Percentiles rank a stretch among this genome's conserved stretches.
phyloP scores from a whole-genome alignment of 2,329 filamentous ascomycete genomes.

The Esteya vermicola region DNA sequence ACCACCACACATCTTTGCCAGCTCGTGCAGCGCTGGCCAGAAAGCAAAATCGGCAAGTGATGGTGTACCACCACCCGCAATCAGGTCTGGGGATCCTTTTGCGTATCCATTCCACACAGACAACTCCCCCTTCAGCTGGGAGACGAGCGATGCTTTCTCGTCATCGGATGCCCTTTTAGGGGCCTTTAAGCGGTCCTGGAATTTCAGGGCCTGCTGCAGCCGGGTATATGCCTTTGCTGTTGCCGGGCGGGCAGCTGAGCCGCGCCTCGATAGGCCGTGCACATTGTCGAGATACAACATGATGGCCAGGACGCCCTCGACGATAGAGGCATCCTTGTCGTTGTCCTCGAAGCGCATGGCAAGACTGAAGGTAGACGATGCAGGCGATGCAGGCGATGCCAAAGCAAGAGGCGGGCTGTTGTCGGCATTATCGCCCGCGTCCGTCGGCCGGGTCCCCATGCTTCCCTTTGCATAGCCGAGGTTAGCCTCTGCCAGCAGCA shows the following conservation, averaged over 20 bases:
- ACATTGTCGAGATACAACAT: conserved; percentile 47
- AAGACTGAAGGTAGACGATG: no score
- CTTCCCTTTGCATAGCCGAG: conserved; percentile 32
- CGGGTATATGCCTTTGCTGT: conserved; percentile 23
- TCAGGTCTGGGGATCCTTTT: conserved; percentile 20
- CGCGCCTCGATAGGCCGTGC: conserved; percentile 22
- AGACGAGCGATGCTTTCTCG: conserved; percentile 1
- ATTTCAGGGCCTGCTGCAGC: conserved; percentile 25
- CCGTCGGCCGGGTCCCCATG: conserved; percentile 16
- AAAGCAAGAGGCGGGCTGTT: conserved; percentile 5
- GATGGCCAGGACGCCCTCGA: conserved; percentile 36
- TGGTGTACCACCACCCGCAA: conserved; percentile 24
- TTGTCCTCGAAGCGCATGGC: conserved; percentile 41
- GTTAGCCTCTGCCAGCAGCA: conserved; percentile 34
- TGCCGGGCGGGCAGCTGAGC: conserved; percentile 9
- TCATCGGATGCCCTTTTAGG: background rate
- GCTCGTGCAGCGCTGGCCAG: conserved; percentile 38
- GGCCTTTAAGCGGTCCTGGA: conserved; percentile 23
- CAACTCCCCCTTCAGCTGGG: conserved; percentile 19
- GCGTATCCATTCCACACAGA: conserved; percentile 25
- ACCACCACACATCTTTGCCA: conserved; percentile 21
- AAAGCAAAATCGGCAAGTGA: conserved; percentile 40
- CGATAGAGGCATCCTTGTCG: conserved; percentile 28
- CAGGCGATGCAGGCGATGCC: background rate
- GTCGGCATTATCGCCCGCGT: conserved; percentile 9